Conservation (phyloP, 352 stramenopile species). For the Pilasporangium apinafurcum region DNA sequence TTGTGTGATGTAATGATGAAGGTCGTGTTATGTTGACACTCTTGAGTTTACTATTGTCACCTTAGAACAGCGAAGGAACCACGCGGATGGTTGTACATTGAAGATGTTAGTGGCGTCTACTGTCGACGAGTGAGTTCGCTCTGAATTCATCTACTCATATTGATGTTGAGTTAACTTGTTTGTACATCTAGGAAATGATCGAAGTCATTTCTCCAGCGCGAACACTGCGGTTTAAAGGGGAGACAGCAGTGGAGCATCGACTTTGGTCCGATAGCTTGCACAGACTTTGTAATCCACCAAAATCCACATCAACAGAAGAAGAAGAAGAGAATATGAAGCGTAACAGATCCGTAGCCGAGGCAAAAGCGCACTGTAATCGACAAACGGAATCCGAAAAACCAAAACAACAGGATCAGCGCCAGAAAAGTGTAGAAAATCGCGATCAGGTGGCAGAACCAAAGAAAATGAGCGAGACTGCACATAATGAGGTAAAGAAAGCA, state of each 20-base stretch:
- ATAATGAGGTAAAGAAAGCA: conserved; percentile 10
- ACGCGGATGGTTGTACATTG: conserved; percentile 71
- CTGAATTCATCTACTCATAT: neutral
- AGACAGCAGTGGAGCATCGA: conserved; percentile 68
- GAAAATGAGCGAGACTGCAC: conserved; percentile 9
- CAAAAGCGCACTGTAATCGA: neutral
- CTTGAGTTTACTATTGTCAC: neutral
- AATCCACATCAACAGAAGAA: conserved; percentile 7
- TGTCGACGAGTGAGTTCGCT: conserved; percentile 39
- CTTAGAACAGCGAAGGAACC: conserved; percentile 65
- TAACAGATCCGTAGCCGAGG: conserved; percentile 1
- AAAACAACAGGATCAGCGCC: conserved; percentile 1
- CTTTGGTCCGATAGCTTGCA: conserved; percentile 80
- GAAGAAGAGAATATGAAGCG: conserved; percentile 9
- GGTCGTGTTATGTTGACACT: neutral
- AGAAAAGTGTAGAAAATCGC: conserved; percentile 11
- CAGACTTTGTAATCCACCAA: conserved; percentile 51
- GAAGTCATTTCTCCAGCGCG: conserved; percentile 69
- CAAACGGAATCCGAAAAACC: conserved; percentile 5
- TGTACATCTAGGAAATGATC: conserved; percentile 57
- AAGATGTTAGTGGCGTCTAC: conserved; percentile 70
- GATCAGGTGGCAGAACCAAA: conserved; percentile 24
- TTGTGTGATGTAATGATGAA: too few species aligned
- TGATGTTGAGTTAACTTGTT: neutral
- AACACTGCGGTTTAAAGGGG: conserved; percentile 73